A percentile compares a stretch with the other conserved stretches of the same genome.
These are phyloP conservation scores for Colletotrichum tanaceti DNA, from an alignment of 2,329 filamentous ascomycete species.

Conservation along the genomic window DNA sequence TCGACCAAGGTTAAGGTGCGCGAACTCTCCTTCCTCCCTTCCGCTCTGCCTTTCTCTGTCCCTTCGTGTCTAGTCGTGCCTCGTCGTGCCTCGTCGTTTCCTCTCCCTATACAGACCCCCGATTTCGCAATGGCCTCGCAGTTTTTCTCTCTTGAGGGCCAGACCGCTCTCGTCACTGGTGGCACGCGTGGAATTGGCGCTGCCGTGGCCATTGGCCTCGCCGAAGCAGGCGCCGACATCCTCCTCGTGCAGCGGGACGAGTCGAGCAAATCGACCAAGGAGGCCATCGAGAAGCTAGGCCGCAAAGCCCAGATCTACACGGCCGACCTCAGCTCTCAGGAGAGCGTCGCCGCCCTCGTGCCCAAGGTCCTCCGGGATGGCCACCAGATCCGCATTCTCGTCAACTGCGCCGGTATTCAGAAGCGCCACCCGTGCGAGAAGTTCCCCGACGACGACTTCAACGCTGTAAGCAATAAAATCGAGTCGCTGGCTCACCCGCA, in stretches of 20 bases:
- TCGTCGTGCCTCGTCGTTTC: not conserved
- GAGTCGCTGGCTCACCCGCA: not conserved
- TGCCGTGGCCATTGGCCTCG: conserved; percentile 66
- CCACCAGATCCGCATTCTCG: conserved; percentile 77
- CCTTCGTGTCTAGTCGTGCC: not conserved
- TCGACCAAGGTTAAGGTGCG: not conserved
- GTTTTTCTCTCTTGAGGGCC: conserved; percentile 66
- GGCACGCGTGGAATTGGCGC: conserved; percentile 69
- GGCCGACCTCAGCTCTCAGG: conserved; percentile 73
- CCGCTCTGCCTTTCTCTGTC: not conserved
- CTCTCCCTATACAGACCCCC: not conserved
- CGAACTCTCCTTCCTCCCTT: not conserved
- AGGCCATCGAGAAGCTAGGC: conserved; percentile 72
- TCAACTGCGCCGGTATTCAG: conserved; percentile 92
- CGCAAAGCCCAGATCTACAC: conserved; percentile 76
- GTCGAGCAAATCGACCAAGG: conserved; percentile 63
- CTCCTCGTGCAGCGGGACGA: conserved; percentile 65
- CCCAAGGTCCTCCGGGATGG: conserved; percentile 71
- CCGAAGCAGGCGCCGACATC: conserved; percentile 69
- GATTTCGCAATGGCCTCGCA: conserved; percentile 49
- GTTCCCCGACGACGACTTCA: conserved; percentile 83
- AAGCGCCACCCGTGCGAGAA: conserved; percentile 78
- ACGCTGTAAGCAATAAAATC: conserved; percentile 61
- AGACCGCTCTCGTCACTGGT: conserved; percentile 69
- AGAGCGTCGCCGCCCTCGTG: conserved; percentile 70